Percentiles rank a stretch among this genome's conserved stretches.
Evolutionary conservation across 768 basidiomycete species (phyloP).

Genomic region (Tulasnella sp.): DNA sequence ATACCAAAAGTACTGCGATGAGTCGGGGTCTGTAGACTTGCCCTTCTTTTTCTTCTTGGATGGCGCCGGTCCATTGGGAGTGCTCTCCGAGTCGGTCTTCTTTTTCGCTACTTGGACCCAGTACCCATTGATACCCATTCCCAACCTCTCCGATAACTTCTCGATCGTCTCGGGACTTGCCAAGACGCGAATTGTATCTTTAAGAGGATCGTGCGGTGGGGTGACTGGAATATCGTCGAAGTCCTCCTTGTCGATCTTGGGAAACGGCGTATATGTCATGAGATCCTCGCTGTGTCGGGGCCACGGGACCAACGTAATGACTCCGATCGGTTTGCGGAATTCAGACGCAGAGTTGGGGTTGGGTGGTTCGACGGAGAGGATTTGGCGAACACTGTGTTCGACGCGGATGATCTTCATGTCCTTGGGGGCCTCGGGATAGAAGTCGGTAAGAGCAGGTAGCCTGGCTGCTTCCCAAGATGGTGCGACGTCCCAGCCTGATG

Average conservation of each 20-base stretch:
- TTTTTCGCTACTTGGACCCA: conserved; percentile 18
- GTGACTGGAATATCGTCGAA: not conserved
- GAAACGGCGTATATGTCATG: not conserved
- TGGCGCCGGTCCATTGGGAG: not conserved
- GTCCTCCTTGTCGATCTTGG: conserved; percentile 8
- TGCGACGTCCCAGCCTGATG: not conserved
- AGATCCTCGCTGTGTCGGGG: not conserved
- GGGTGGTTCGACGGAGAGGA: conserved; percentile 2
- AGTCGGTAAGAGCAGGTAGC: not conserved
- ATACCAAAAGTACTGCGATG: conserved; percentile 3
- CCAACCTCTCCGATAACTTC: conserved; percentile 5
- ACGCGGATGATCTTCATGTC: not conserved
- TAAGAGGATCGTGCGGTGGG: conserved; percentile 6
- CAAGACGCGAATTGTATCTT: conserved; percentile 3
- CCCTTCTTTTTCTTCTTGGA: conserved; percentile 11
- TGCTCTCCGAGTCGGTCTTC: not conserved
- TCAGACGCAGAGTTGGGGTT: conserved; percentile 10
- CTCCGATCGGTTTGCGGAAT: conserved; percentile 13
- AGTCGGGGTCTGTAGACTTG: not conserved
- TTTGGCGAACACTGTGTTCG: not conserved
- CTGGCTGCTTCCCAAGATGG: conserved; percentile 1
- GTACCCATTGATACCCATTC: conserved; percentile 13
- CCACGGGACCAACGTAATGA: not conserved
- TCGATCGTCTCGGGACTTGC: not conserved
- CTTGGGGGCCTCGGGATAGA: not conserved